Evolutionary conservation across 305 asterid species (phyloP).

Genomic region (Solanum hybrid): DNA sequence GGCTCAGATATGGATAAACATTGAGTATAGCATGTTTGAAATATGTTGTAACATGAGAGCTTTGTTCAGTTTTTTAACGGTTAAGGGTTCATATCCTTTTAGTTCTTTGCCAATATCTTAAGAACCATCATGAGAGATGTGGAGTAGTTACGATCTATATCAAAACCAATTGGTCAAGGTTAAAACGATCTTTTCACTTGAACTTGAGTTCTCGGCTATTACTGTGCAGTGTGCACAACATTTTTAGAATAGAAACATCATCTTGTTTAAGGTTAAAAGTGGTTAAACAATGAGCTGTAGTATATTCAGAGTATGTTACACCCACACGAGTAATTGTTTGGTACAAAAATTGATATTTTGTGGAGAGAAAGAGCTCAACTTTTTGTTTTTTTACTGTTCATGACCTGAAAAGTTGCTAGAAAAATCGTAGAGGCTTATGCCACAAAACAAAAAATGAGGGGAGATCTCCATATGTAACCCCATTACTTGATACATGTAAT

Average conservation of each 20-base stretch:
- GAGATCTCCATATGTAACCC: background rate
- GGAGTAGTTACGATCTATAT: background rate
- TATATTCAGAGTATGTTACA: background rate
- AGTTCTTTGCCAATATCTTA: background rate
- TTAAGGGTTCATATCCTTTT: background rate
- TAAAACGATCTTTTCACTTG: background rate
- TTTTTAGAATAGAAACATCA: background rate
- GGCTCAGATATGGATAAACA: background rate
- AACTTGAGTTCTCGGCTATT: background rate
- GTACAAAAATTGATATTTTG: background rate
- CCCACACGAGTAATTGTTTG: background rate
- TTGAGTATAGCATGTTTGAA: background rate
- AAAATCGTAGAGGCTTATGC: background rate
- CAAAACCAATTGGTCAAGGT: background rate
- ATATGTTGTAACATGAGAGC: background rate
- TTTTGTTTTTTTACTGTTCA: background rate
- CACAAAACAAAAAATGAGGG: background rate
- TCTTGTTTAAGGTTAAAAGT: background rate
- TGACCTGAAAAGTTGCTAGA: background rate
- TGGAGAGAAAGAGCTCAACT: background rate
- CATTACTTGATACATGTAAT: background rate
- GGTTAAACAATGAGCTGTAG: background rate
- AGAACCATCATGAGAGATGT: background rate
- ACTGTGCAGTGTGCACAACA: background rate
- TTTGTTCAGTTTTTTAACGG: background rate